Evolutionary conservation across 768 basidiomycete genomes (phyloP), one percentile per base, ranked within the genome.

Genomic region (Leccinum boreale): DNA sequence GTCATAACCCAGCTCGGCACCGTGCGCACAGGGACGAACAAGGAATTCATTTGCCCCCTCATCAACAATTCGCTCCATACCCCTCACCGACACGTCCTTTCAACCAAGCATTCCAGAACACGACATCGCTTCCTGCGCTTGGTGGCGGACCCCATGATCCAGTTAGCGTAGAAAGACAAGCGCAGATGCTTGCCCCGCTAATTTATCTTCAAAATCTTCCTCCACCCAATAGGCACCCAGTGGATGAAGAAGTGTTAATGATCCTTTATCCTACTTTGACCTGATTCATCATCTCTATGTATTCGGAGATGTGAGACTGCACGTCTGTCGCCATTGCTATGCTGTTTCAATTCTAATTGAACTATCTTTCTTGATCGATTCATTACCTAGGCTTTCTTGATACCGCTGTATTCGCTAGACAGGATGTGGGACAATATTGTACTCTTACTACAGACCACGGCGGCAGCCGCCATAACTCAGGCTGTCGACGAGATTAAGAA

Each of bases 231-330:
- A 81, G 89, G 49, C 88, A 90, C 67, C 85, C 86, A 3, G 68
- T 86, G 53, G 89, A 90, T 66, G 86, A 89, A 69, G 80, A 83
- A 67, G 84, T 85, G 6, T 74, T 90, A 51, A 86, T 86, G 78
- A 81, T 81, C 2, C 81, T 86, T 60, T 71, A 64, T 42, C 71
- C 78, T 57, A 70, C 65, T 17, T 39, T 71, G 56, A 63, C 67
- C 47, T 72, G 62, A 75, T 48, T 60, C 39, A 17, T 65, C 46
- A 56, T 55, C 14, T 58, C 49, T 53, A 44, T 48, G 19, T 29
- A 9, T 56, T 58, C 64, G 33, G 51, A 67, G 52, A 28, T 53
- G 45, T 58, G 44, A 48, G 50, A 26, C 46, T 47, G 17, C 29
- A 65, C 42, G 44, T 52, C 28, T 52, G 35, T 58, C 52, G 9